These are phyloP conservation scores for Thielaviopsis populi DNA, from an alignment of 2,329 filamentous ascomycete genomes.

Conservation along the genomic window DNA sequence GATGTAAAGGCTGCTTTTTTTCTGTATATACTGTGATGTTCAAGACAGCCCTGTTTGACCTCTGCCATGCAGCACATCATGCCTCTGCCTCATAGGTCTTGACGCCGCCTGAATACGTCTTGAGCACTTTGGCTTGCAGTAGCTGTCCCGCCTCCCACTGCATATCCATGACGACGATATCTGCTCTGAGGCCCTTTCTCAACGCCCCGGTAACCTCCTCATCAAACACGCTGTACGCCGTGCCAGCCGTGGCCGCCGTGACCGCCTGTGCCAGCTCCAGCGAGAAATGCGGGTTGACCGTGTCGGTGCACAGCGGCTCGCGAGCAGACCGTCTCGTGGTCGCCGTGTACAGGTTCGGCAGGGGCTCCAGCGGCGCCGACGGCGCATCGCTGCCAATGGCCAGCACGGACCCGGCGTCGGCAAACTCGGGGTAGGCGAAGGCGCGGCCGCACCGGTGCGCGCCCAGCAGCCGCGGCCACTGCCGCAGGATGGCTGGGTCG, in stretches of 20 bases:
- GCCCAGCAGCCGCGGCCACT: conserved; percentile 45
- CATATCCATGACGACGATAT: conserved; percentile 37
- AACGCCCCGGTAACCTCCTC: conserved; percentile 40
- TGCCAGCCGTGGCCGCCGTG: conserved; percentile 38
- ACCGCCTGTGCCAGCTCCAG: conserved; percentile 39
- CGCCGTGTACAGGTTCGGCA: conserved; percentile 44
- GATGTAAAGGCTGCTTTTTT: background rate
- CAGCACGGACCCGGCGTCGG: conserved; percentile 36
- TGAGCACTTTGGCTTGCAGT: conserved; percentile 30
- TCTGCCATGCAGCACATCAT: background rate
- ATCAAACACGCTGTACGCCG: conserved; percentile 43
- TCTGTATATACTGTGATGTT: background rate
- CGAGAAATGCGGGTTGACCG: conserved; percentile 38
- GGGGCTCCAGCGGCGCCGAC: conserved; percentile 39
- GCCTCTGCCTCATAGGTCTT: conserved; percentile 24
- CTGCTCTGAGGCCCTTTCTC: conserved; percentile 37
- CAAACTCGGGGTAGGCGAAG: conserved; percentile 49
- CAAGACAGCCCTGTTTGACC: too few species aligned
- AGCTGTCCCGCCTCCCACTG: conserved; percentile 33
- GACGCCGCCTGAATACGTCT: conserved; percentile 40
- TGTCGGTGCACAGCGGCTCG: conserved; percentile 28
- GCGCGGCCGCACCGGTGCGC: conserved; percentile 38
- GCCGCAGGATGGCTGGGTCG: conserved; percentile 45
- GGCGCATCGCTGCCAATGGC: conserved; percentile 46
- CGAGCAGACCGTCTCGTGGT: conserved; percentile 41